Base-by-base conservation (phyloP, 179 eudicot species). In the Drosera spatulata region DNA sequence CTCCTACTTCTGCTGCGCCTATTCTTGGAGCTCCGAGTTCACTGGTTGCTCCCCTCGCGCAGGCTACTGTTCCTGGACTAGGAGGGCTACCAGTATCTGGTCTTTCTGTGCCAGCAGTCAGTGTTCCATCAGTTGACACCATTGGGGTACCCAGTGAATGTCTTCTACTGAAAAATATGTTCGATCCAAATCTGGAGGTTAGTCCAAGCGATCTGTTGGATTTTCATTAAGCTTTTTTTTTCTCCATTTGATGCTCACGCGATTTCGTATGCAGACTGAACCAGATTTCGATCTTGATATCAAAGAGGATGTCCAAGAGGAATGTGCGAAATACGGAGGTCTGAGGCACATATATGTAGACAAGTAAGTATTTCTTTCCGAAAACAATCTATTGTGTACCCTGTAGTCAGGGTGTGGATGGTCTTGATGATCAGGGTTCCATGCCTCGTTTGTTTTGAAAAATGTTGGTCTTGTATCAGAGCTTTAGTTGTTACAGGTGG, bases 271-370 rank as follows among this genome's bases (percentile, higher is more conserved):
- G 10, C 87, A 91, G 97, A 66, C 80, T 4, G 97, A 83, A 65
- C 82, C 87, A 58, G 96, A 88, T 63, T 91, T 88, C 69, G 97
- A 87, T 82, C 47, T 77, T 72, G 97, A 88, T 73, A 88, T 91
- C 39, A 85, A 88, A 71, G 97, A 85, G 49, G 97, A 91, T 59
- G 94, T 85, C 43, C 75, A 82, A 55, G 87, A 75, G 2, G 96
- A 91, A 75, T 85, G 96, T 61, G 69, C 84, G 41, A 91, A 85
- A 68, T 85, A 50, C 69, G 97, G 96, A 59, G 47, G 60, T 3
- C 57, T 91, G 62, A 83, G 67, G 76, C 97, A 88, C 69, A 85
- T 85, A 38, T 73, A 64, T 61, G 91, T 91, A 4, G 96, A 91
- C 72, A 91, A 82, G 97, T 91, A 79, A 66, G 87, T 65, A 60